phyloP scores from a whole-genome alignment of 805 yeast genomes.

The Candida gorgasii region DNA sequence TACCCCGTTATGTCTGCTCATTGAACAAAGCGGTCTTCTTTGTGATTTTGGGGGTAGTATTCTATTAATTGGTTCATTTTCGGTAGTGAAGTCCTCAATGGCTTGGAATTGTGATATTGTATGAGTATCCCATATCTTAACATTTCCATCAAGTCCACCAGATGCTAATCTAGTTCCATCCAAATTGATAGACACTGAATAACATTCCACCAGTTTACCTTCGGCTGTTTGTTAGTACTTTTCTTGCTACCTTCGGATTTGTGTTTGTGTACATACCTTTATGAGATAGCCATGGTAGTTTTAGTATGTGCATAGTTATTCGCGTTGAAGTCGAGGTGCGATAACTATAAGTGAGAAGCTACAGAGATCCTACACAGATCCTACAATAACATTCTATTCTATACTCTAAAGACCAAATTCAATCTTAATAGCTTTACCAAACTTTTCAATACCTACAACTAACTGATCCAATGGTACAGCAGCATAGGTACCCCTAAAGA shows the following conservation, averaged over 20 bases:
- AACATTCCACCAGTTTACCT: constrained; percentile 77
- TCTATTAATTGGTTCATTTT: constrained; percentile 7
- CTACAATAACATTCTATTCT: neutral
- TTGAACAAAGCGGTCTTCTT: constrained; percentile 69
- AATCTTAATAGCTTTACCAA: constrained; percentile 60
- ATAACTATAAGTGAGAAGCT: too few species aligned
- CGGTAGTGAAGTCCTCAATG: constrained; percentile 12
- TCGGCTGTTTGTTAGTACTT: constrained; percentile 58
- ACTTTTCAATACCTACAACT: constrained; percentile 61
- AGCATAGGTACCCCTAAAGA: constrained; percentile 87
- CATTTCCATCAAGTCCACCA: constrained; percentile 90
- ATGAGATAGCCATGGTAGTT: constrained; percentile 48
- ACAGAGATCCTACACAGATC: too few species aligned
- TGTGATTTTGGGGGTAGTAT: constrained; percentile 24
- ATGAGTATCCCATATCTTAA: constrained; percentile 80
- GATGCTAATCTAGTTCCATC: constrained; percentile 88
- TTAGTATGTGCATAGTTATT: constrained; percentile 35
- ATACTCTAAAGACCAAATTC: constrained; percentile 39
- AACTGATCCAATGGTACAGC: constrained; percentile 74
- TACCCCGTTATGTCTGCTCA: constrained; percentile 96
- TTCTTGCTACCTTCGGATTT: too few species aligned
- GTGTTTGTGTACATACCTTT: constrained; percentile 42
- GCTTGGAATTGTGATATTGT: constrained; percentile 49
- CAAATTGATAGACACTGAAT: constrained; percentile 75
- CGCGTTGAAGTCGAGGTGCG: neutral